Conservation (phyloP, 2,329 filamentous ascomycete genomes). For the Xylariaceae sp. region DNA sequence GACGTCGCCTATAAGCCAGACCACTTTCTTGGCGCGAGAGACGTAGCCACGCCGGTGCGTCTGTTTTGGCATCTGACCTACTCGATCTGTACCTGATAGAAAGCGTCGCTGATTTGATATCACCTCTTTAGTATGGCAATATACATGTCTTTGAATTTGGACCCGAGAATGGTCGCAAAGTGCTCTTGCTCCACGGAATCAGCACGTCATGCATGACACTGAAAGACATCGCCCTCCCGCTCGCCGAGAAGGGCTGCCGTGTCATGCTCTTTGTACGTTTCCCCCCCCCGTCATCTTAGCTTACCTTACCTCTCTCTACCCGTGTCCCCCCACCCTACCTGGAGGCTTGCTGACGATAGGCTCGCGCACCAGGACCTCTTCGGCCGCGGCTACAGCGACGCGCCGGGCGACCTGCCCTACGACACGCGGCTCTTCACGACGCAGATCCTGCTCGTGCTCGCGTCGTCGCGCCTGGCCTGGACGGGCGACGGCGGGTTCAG, state of each 20-base stretch:
- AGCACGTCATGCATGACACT: conserved; percentile 76
- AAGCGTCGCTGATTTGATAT: too few relatives aligned
- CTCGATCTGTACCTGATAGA: neutral
- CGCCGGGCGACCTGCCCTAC: conserved; percentile 62
- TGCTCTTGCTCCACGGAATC: conserved; percentile 78
- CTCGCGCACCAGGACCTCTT: conserved; percentile 52
- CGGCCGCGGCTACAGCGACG: conserved; percentile 63
- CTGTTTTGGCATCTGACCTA: neutral
- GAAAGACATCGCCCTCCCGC: conserved; percentile 58
- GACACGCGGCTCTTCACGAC: conserved; percentile 69
- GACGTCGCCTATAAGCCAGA: conserved; percentile 58
- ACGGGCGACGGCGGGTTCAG: conserved; percentile 54
- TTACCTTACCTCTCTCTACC: conserved; percentile 25
- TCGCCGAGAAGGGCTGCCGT: conserved; percentile 66
- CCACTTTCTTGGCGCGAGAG: conserved; percentile 66
- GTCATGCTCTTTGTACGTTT: conserved; percentile 69
- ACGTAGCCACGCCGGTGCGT: conserved; percentile 62
- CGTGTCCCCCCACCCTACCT: conserved; percentile 4
- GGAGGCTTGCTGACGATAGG: too few relatives aligned
- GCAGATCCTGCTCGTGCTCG: conserved; percentile 66
- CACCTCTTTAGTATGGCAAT: conserved; percentile 58
- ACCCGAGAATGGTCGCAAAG: conserved; percentile 65
- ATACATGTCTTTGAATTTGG: conserved; percentile 82
- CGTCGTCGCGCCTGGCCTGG: conserved; percentile 68
- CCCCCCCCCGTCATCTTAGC: neutral